A percentile compares a stretch with the other conserved stretches of the same genome.
Conservation (phyloP, 176 grass and related monocot genomes). For the Paspalum notatum region DNA sequence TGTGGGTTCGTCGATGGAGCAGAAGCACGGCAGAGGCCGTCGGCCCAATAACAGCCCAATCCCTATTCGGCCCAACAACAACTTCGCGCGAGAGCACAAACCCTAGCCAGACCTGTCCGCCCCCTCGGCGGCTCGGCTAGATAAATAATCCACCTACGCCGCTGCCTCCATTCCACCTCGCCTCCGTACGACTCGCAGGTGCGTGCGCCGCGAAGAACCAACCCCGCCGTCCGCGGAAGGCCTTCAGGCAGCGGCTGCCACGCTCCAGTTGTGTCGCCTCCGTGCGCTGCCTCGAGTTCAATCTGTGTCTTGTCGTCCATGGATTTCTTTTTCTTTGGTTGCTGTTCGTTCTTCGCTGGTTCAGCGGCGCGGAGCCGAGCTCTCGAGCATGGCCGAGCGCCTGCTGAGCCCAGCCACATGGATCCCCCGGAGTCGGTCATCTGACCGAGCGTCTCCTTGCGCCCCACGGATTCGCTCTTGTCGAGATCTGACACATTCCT, state of each 20-base stretch:
- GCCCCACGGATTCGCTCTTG: slow-evolving; percentile 63
- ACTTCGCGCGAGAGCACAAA: neutral
- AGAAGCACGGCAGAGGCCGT: too few relatives aligned
- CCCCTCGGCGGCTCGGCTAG: neutral
- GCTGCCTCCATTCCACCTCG: neutral
- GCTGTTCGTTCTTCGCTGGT: slow-evolving; percentile 24
- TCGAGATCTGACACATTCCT: slow-evolving; percentile 70
- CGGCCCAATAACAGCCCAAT: too few relatives aligned
- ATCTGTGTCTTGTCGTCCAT: neutral
- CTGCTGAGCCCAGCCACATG: slow-evolving; percentile 56
- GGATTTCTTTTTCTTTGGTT: too few relatives aligned
- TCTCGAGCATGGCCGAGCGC: slow-evolving; percentile 42
- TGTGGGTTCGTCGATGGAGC: too few relatives aligned
- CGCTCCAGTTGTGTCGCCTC: too few relatives aligned
- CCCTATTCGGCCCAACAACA: neutral
- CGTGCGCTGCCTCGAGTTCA: too few relatives aligned
- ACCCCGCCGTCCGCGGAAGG: too few relatives aligned
- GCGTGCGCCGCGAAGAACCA: too few relatives aligned
- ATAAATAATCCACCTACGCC: neutral
- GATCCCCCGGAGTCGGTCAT: slow-evolving; percentile 55
- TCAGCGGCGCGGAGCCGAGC: slow-evolving; percentile 46
- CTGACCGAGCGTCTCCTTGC: slow-evolving; percentile 67
- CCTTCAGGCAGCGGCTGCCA: too few relatives aligned
- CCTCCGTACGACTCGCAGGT: too few relatives aligned
- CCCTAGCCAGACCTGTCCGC: neutral